phyloP scores from a whole-genome alignment of 768 basidiomycete species.

The Albatrellus ellisii region DNA sequence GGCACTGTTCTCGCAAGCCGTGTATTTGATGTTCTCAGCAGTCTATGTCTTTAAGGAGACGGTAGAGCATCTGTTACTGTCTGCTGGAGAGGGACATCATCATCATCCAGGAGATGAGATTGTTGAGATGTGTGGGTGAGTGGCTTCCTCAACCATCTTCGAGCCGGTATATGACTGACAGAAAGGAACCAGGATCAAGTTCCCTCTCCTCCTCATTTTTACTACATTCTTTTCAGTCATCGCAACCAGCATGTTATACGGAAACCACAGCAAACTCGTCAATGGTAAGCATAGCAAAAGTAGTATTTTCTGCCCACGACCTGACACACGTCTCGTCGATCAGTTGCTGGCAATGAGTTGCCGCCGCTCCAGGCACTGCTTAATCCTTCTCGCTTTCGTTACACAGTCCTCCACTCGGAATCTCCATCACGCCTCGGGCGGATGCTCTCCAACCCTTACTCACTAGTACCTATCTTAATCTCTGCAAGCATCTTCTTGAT shows the following conservation, averaged over 20 bases:
- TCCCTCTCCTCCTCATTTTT: slow-evolving; percentile 45
- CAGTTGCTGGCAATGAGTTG: slow-evolving; percentile 52
- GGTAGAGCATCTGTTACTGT: slow-evolving; percentile 79
- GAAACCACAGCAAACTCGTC: slow-evolving; percentile 54
- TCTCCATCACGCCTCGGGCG: slow-evolving; percentile 10
- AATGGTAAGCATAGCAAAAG: slow-evolving; percentile 45
- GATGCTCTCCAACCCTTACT: slow-evolving; percentile 60
- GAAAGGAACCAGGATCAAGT: slow-evolving; percentile 37
- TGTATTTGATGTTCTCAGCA: slow-evolving; percentile 89
- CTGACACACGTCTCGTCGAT: neutral
- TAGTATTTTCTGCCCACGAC: neutral
- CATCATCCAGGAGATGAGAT: slow-evolving; percentile 54
- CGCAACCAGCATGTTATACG: slow-evolving; percentile 41
- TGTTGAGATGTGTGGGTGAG: slow-evolving; percentile 28
- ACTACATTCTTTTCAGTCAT: slow-evolving; percentile 44
- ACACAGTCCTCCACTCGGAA: slow-evolving; percentile 15
- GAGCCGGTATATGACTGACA: slow-evolving; percentile 12
- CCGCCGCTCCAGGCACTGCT: slow-evolving; percentile 38
- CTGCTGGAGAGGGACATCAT: slow-evolving; percentile 51
- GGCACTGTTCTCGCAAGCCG: slow-evolving; percentile 75
- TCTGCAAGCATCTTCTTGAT: slow-evolving; percentile 40
- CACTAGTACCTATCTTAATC: slow-evolving; percentile 47
- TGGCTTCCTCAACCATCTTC: slow-evolving; percentile 20
- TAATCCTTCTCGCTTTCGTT: slow-evolving; percentile 27
- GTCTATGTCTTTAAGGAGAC: slow-evolving; percentile 98